Evolutionary conservation across 176 grass and related monocot species (phyloP).

Genomic region (Metroxylon sagu): DNA sequence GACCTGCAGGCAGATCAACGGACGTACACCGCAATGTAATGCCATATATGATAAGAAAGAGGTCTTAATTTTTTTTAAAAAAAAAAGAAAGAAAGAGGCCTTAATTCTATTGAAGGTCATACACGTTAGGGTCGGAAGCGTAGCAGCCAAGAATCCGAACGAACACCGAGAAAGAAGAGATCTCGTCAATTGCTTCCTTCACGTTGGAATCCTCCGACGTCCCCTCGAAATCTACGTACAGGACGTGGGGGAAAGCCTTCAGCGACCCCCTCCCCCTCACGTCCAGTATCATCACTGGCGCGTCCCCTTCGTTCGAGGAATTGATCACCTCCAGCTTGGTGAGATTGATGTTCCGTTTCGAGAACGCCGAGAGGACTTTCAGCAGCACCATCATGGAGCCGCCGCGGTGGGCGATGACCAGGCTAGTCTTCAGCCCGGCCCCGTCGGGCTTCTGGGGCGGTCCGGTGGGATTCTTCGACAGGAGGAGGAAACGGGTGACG

Average conservation of each 20-base stretch:
- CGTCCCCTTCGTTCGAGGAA: conserved; percentile 5
- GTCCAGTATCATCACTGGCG: conserved; percentile 80
- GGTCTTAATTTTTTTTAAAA: too few relatives aligned
- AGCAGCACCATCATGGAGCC: conserved; percentile 80
- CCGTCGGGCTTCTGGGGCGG: not conserved
- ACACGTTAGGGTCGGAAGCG: conserved; percentile 65
- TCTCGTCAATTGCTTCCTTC: conserved; percentile 60
- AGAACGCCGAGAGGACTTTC: conserved; percentile 94
- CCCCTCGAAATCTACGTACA: conserved; percentile 90
- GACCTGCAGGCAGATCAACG: too few relatives aligned
- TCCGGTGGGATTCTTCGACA: conserved; percentile 35
- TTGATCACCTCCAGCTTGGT: conserved; percentile 93
- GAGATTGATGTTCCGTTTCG: conserved; percentile 60
- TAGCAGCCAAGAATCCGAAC: conserved; percentile 79
- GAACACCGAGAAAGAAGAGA: conserved; percentile 67
- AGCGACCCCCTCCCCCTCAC: conserved; percentile 51
- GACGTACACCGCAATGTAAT: too few relatives aligned
- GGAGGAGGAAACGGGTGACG: conserved; percentile 81
- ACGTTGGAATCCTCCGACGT: conserved; percentile 51
- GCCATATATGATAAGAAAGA: too few relatives aligned
- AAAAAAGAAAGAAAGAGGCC: too few relatives aligned
- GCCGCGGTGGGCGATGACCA: conserved; percentile 80
- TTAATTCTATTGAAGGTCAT: conserved; percentile 60
- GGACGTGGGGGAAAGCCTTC: conserved; percentile 77
- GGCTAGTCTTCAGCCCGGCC: conserved; percentile 56